phyloP scores from a whole-genome alignment of 352 stramenopile genomes.

The Phytophthora sp. region DNA sequence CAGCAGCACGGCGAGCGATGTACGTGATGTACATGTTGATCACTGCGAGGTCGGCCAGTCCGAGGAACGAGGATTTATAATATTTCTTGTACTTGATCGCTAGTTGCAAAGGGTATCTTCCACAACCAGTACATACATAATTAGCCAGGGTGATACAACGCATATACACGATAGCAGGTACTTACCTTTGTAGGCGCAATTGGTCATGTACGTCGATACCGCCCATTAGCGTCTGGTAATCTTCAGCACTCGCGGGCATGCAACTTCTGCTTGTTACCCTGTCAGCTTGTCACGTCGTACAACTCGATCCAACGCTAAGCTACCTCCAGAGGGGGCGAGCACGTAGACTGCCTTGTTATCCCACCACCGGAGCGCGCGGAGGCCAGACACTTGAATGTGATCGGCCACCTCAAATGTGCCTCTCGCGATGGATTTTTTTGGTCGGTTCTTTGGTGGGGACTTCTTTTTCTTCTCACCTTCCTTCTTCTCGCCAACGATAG shows the following conservation, averaged over 20 bases:
- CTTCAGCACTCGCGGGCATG: background rate
- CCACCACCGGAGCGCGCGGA: background rate
- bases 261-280: background rate
- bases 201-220: background rate
- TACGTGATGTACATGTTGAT: conserved; percentile 16
- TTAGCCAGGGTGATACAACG: background rate
- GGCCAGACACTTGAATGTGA: background rate
- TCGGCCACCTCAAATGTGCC: background rate
- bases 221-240: conserved; percentile 1
- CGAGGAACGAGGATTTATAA: conserved; percentile 18
- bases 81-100: conserved; percentile 17
- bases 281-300: too few relatives aligned
- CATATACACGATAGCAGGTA: conserved; percentile 8
- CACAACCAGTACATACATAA: too few relatives aligned
- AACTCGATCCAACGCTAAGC: background rate
- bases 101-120: conserved; percentile 9
- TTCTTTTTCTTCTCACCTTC: conserved; percentile 10
- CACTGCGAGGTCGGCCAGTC: conserved; percentile 8
- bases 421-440: background rate
- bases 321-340: background rate
- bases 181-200: conserved; percentile 5
- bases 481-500: too few relatives aligned
- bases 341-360: background rate
- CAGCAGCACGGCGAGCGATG: background rate
- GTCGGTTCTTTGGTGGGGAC: background rate